Evolutionary conservation across 768 basidiomycete genomes (phyloP).

Genomic region (Tylopilus subfusipes): DNA sequence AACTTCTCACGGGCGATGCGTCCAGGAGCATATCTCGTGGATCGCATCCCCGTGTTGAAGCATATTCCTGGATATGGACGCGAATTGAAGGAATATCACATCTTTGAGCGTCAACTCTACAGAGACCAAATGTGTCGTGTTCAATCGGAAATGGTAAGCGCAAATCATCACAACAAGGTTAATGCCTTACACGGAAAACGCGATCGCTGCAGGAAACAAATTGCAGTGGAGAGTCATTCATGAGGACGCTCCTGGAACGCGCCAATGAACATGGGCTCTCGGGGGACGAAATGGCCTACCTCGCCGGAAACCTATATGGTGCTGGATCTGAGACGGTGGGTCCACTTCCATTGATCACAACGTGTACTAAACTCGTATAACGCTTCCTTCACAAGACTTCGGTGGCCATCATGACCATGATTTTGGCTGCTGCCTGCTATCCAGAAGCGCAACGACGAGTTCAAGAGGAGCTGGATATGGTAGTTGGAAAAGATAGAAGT

Average conservation of each 20-base stretch:
- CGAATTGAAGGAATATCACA: slow-evolving; percentile 49
- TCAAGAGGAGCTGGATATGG: slow-evolving; percentile 51
- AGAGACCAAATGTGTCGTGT: slow-evolving; percentile 47
- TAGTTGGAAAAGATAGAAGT: slow-evolving; percentile 42
- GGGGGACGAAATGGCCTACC: slow-evolving; percentile 52
- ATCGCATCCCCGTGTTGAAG: slow-evolving; percentile 31
- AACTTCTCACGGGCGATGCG: slow-evolving; percentile 28
- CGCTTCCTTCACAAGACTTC: slow-evolving; percentile 35
- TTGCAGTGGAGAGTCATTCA: slow-evolving; percentile 36
- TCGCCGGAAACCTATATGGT: slow-evolving; percentile 58
- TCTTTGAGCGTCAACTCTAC: slow-evolving; percentile 48
- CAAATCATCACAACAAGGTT: not conserved
- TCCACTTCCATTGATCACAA: no score
- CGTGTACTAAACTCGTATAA: no score
- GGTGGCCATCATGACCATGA: slow-evolving; percentile 45
- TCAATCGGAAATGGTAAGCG: slow-evolving; percentile 39
- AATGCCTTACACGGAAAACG: no score
- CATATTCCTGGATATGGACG: slow-evolving; percentile 57
- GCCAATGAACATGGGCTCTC: slow-evolving; percentile 45
- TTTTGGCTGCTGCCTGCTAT: slow-evolving; percentile 52
- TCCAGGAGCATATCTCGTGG: slow-evolving; percentile 35
- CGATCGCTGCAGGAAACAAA: slow-evolving; percentile 6
- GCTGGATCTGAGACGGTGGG: slow-evolving; percentile 54
- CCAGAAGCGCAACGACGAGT: slow-evolving; percentile 48
- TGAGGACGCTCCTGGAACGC: slow-evolving; percentile 48